Base-by-base conservation (phyloP, 257 asterid genomes). In the Solanum bukasovii region DNA sequence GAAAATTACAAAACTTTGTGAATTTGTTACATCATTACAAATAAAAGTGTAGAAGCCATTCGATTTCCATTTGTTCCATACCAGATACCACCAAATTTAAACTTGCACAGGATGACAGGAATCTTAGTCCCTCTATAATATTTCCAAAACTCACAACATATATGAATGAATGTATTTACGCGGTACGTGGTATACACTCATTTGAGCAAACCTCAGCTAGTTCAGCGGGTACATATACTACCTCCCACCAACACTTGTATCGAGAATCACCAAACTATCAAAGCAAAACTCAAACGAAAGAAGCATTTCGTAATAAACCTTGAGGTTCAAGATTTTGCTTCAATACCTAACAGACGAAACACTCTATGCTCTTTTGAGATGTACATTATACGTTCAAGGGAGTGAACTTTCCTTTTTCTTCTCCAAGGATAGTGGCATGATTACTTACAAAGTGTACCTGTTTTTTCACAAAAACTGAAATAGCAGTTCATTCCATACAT, bases 401-500 rank as follows among this genome's bases (percentile, higher is more conserved):
- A 16, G 68, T 29, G 29, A 46, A 29, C 29, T 46, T 46, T 81
- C 33, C 40, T 16, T 49, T 29, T 20, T 11, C 42, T 33, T 33
- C 42, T 81, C 42, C 85, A 9, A 81, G 9, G 85, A 46, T 9
- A 29, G 44, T 81, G 85, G 85, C 10, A 85, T 2, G 9, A 49
- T 49, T 86, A 86, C 84, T 73, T 86, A 86, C 84, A 67, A 31
- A n/a, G 40, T 56, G 65, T 56, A 12, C 68, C 61, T 46, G 14
- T 25, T 72, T 29, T 25, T 29, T 25, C 88, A 96, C 89, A 97
- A 89, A 84, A 90, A 88, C 52, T 97, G 99, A 90, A 94, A 95
- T 5, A 97, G 90, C 20, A 97, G 87, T 91, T 96, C 95, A 88
- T 97, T 97, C 99, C 99, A 97, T 3, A 94, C 92, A 86, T 96